A percentile compares a stretch with the other conserved stretches of the same genome.
Evolutionary conservation across 345 rosid species (phyloP).

Genomic region (Geranium brycei): DNA sequence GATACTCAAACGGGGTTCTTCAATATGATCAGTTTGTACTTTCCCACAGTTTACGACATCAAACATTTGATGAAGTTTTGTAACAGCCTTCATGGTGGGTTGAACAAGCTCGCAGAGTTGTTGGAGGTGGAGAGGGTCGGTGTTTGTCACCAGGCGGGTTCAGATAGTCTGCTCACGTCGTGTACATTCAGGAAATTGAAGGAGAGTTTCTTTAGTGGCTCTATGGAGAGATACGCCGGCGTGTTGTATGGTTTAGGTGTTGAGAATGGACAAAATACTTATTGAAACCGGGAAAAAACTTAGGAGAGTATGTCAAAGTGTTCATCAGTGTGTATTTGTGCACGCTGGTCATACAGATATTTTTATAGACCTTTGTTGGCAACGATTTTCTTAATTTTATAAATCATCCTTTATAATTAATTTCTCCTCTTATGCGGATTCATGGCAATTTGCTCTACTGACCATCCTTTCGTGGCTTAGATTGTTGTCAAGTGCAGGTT

Average conservation of each 20-base stretch:
- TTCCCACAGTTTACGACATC: constrained; percentile 52
- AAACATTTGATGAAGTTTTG: constrained; percentile 64
- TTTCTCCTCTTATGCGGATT: no score
- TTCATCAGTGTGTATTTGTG: no score
- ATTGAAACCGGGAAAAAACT: constrained; percentile 14
- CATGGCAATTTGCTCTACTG: no score
- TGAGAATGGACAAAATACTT: constrained; percentile 43
- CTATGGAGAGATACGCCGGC: constrained; percentile 52
- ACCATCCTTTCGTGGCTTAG: no score
- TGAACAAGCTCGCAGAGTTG: constrained; percentile 61
- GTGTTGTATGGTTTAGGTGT: constrained; percentile 65
- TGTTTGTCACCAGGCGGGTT: constrained; percentile 68
- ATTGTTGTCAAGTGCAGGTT: no score
- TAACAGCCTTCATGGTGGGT: constrained; percentile 63
- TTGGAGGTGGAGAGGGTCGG: constrained; percentile 62
- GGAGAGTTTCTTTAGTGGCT: constrained; percentile 52
- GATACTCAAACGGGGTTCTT: constrained; percentile 40
- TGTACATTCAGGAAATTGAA: constrained; percentile 62
- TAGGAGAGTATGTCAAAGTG: no score
- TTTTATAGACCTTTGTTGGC: no score
- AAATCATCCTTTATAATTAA: no score
- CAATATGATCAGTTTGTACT: constrained; percentile 34
- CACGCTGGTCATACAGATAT: no score
- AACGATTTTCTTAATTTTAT: no score
- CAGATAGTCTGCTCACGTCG: constrained; percentile 68